Base-by-base conservation (phyloP, 305 asterid species). In the Fraxinus xanthoxyloides region DNA sequence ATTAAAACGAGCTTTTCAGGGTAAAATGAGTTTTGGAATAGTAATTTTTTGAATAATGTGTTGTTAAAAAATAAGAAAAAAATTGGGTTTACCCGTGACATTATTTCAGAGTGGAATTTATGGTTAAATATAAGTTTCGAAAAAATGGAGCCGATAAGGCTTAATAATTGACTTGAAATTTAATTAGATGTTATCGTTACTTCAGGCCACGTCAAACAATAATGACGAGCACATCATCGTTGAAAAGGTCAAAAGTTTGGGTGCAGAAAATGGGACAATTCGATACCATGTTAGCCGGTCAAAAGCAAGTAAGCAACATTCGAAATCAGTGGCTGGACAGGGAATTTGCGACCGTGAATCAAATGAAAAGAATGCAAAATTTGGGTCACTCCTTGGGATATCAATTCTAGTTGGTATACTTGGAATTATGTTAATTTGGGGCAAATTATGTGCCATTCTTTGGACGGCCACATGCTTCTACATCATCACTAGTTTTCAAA, bases 401-500 rank as follows among this genome's bases (percentile, higher is more conserved):
- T 86, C 89, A 8, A 78, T 90, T 4, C 38, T 90, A 32, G 19
- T 82, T 87, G 84, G 87, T 6, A 87, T 90, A 7, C 80, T 93
- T 31, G 75, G 87, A 38, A 90, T 88, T 77, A 90, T 91, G 93
- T 65, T 90, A 43, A 63, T 93, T 81, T 91, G 92, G 91, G 97
- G 97, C 12, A 93, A 88, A 79, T 34, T 85, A 2, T 93, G 89
- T 40, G 95, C 97, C 35, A 89, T 88, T 73, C 54, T 93, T 31
- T 86, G 90, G 65, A 81, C 92, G 77, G 87, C 90, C n/a, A 90
- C 90, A 67, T 91, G 92, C 92, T 81, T 91, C 72, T 91, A 88
- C 59, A 81, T 85, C 59, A 61, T 88, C 28, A 91, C 87, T 75
- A 80, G 82, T 15, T 2, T 90, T 72, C 72, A 76, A 35, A 77